A percentile compares a stretch with the other conserved stretches of the same genome.
These are phyloP conservation scores for Ceratocystis albifundus DNA, from an alignment of 2,329 filamentous ascomycete genomes.

Conservation along the genomic window DNA sequence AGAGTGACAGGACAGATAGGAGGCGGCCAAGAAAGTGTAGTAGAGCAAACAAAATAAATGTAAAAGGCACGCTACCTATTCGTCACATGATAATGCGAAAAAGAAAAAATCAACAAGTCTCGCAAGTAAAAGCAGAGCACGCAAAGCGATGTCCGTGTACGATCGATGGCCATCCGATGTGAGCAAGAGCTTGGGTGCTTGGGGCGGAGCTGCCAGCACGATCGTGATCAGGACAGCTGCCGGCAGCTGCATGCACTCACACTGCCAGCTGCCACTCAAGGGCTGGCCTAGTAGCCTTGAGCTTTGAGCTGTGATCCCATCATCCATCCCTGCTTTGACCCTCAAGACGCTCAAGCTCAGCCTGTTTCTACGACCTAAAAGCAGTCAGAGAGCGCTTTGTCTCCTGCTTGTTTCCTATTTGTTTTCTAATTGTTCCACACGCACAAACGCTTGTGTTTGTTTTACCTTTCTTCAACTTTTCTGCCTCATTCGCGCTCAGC, in stretches of 20 bases:
- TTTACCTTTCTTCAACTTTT: not conserved
- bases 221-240: not conserved
- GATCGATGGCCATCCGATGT: no score
- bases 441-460: not conserved
- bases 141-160: not conserved
- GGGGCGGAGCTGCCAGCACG: constrained; percentile 3
- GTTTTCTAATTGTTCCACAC: not conserved
- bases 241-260: no score
- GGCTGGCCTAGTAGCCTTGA: not conserved
- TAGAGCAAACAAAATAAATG: constrained; percentile 2
- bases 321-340: constrained; percentile 13
- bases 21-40: no score
- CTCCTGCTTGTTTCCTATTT: not conserved
- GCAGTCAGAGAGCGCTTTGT: constrained; percentile 10
- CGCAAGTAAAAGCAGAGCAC: not conserved
- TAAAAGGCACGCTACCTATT: not conserved
- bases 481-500: not conserved
- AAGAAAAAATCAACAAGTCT: constrained; percentile 6
- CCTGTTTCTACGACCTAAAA: constrained; percentile 11
- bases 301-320: not conserved
- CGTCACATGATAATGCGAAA: constrained; percentile 18
- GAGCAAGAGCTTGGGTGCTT: not conserved
- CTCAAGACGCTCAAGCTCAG: constrained; percentile 6
- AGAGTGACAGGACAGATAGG: not conserved
- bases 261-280: not conserved